phyloP scores from a whole-genome alignment of 75 land plant species.

The Adiantum capillusveneris region DNA sequence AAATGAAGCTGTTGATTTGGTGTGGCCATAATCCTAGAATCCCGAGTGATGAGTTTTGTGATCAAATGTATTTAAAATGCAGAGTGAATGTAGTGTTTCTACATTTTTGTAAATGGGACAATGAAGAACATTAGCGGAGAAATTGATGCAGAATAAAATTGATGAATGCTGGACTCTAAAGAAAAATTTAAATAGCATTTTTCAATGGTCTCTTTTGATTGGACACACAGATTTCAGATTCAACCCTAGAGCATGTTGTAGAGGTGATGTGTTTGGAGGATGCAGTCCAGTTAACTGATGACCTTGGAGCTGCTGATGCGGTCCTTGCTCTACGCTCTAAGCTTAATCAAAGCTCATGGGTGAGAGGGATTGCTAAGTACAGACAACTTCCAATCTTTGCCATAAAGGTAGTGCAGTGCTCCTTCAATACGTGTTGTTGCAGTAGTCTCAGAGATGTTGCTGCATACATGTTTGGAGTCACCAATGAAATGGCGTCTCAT shows the following conservation, averaged over 20 bases:
- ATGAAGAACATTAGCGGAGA: too few species aligned
- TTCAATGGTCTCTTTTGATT: too few species aligned
- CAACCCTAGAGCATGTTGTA: slow-evolving; percentile 75
- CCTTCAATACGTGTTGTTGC: neutral
- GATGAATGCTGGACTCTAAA: too few species aligned
- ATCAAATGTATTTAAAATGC: too few species aligned
- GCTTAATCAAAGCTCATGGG: slow-evolving; percentile 80
- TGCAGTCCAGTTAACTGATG: slow-evolving; percentile 68
- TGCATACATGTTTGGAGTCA: neutral
- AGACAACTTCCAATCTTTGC: slow-evolving; percentile 86
- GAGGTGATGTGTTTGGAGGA: slow-evolving; percentile 78
- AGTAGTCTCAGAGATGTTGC: too few species aligned
- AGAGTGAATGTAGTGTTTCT: too few species aligned
- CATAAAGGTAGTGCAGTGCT: slow-evolving; percentile 55
- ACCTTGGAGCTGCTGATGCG: slow-evolving; percentile 76
- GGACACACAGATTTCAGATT: slow-evolving; percentile 75
- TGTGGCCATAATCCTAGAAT: too few species aligned
- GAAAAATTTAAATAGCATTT: too few species aligned
- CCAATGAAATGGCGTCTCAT: neutral
- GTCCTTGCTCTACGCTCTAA: slow-evolving; percentile 66
- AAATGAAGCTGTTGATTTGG: too few species aligned
- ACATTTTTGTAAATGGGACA: too few species aligned
- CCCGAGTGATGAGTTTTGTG: too few species aligned
- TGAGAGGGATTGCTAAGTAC: slow-evolving; percentile 79
- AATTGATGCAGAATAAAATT: too few species aligned